These are phyloP conservation scores for Saposhnikovia divaricata DNA, from an alignment of 129 eudicot genomes.

Conservation along the genomic window DNA sequence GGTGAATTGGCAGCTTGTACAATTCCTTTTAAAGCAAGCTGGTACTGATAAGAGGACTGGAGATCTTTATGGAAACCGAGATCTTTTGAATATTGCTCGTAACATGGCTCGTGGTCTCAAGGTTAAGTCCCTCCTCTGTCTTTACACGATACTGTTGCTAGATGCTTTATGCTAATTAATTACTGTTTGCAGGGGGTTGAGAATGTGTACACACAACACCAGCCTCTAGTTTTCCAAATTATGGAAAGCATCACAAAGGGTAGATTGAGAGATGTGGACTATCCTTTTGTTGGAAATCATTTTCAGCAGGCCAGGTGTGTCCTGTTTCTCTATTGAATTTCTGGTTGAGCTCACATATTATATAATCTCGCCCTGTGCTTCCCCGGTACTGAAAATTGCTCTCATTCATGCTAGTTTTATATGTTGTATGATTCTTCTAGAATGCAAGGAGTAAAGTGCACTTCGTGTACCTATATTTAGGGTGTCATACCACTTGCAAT, in stretches of 20 bases:
- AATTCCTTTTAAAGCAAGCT: constrained; percentile 90
- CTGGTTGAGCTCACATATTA: background rate
- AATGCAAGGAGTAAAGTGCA: background rate
- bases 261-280: constrained; percentile 91
- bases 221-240: constrained; percentile 78
- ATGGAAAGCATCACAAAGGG: constrained; percentile 97
- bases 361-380: background rate
- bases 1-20: constrained; percentile 72
- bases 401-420: background rate
- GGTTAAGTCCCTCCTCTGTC: constrained; percentile 32
- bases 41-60: constrained; percentile 93
- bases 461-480: too few species aligned
- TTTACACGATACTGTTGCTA: background rate
- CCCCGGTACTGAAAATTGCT: background rate
- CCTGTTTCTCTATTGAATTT: background rate
- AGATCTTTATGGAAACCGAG: constrained; percentile 92
- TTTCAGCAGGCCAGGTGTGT: constrained; percentile 89
- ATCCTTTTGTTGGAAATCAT: constrained; percentile 90
- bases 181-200: constrained; percentile 68
- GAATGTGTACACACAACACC: constrained; percentile 99
- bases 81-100: constrained; percentile 81
- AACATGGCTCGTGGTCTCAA: constrained; percentile 99
- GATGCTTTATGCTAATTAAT: constrained; percentile 7
- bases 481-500: too few species aligned
- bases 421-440: background rate